Base-by-base conservation (phyloP, 1,284 basidiomycete genomes). In the Melanopsichium pennsylvanicum region DNA sequence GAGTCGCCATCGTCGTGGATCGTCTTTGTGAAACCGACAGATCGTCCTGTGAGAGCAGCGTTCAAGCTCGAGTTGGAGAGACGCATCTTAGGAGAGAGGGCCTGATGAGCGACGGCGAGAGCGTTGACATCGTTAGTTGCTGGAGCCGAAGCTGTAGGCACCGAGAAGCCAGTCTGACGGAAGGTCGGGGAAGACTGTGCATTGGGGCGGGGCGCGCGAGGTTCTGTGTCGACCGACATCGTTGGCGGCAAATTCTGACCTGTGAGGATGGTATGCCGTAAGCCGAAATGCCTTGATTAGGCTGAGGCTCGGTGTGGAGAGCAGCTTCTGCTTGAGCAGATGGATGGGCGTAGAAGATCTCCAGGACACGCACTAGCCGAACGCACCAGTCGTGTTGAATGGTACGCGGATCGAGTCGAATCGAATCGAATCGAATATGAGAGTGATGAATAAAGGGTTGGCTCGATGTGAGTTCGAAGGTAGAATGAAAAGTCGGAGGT, bases 101-200 rank as follows among this genome's bases (percentile, higher is more conserved):
- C 36, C 10, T 64, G 61, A n/a, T 49, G 42, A 11, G 52, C 41
- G 5, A 52, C 38, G 15, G 58, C 62, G 25, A 50, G 21, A 15
- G 68, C 68, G 29, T 60, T 60, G 32, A 61, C 45, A 39, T 61
- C 62, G 25, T 60, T 57, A 25, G 68, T 70, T 15, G 68, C 42
- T 0, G 68, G 46, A 2, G 68, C 63, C 13, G 68, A 66, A 7
- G 57, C 57, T 13, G 61, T 55, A 4, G 69, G 69, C 2, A 72
- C 64, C 4, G 63, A 46, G 40, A 72, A 72, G 19, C 70, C 70
- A 18, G 70, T 72, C 41, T 72, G 70, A 22, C 70, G 46, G 43
- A 68, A 61, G 16, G 70, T 72, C 4, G 70, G 70, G 1, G 70
- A 72, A 21, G 70, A 69, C 33, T 66, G 68, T 2, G 61, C 45